Conservation (phyloP, 1,284 basidiomycete species). For the Rhodotorula sp. region DNA sequence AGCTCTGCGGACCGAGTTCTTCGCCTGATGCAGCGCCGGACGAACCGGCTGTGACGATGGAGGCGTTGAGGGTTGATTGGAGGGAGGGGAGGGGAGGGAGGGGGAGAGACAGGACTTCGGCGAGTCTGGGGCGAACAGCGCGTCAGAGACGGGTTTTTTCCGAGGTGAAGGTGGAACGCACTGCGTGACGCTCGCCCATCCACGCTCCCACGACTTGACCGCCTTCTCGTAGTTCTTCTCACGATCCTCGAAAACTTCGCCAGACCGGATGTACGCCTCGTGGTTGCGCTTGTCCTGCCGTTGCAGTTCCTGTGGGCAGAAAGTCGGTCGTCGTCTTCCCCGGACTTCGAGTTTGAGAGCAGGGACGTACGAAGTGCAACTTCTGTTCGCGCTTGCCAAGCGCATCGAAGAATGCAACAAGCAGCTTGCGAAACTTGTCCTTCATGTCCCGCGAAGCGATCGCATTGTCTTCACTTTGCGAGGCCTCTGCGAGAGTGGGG, state of each 20-base stretch:
- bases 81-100: constrained; percentile 77
- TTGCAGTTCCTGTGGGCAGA: constrained; percentile 69
- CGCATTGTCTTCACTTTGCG: constrained; percentile 51
- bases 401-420: constrained; percentile 87
- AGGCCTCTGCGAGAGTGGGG: constrained; percentile 52
- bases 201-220: constrained; percentile 89
- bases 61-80: constrained; percentile 54
- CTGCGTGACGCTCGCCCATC: constrained; percentile 69
- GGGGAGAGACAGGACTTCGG: constrained; percentile 77
- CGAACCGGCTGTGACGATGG: constrained; percentile 33
- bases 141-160: no score
- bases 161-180: background rate
- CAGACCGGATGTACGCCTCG: constrained; percentile 97
- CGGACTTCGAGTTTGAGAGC: no score
- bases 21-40: constrained; percentile 5
- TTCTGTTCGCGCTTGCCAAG: constrained; percentile 86
- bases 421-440: constrained; percentile 86
- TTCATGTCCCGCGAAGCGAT: constrained; percentile 78
- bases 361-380: constrained; percentile 72
- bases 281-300: constrained; percentile 95
- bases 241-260: constrained; percentile 98
- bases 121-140: constrained; percentile 61
- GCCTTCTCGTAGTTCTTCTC: constrained; percentile 98
- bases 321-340: constrained; percentile 1
- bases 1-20: constrained; percentile 59